Base-by-base conservation (phyloP, 2,329 filamentous ascomycete species). In the Diaporthe amygdali region DNA sequence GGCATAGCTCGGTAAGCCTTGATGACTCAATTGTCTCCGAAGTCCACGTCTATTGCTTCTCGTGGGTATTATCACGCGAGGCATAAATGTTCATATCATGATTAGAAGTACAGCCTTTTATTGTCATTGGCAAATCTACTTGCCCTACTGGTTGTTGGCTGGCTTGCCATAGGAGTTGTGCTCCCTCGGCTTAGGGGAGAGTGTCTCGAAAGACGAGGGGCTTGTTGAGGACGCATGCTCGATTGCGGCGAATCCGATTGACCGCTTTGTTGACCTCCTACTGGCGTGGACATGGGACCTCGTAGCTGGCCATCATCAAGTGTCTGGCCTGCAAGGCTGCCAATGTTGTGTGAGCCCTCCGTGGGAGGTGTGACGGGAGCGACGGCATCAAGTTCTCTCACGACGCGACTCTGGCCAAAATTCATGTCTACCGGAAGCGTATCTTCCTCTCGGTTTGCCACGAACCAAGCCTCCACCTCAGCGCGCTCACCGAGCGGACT, bases 71-170 rank as follows among this genome's bases (percentile, higher is more conserved):
- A 17, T 12, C 47, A 41, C 27, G 14, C 34, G 17, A 41, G 22
- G 15, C 9, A 5, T 2, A 7, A 4, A 32, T 41, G 12, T 22
- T 20, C 12, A 20, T 7, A 46, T 12, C 5, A 12, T 2, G 10
- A 47, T 70, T n/a, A 72, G 39, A 72, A 72, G 30, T 72, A 72
- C 17, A 72, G 14, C 1, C n/a, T 63, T 51, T 34, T 34, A 49
- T 72, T 70, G 10, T 55, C 71, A 4, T 30, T 63, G 20, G 68
- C 68, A 34, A 72, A 51, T 27, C 17, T 47, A 9, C 20, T 55
- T 49, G 71, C 71, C 59, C 52, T 72, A 22, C 47, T 70, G 10
- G 15, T 15, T 6, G 25, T 8, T 10, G 46, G 14, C 10, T 61
- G 2, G 25, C 27, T 20, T 22, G 17, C 6, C 17, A 25, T 20